Base-by-base conservation (phyloP, 73 alveolate genomes). In the Blepharisma japonicum region DNA sequence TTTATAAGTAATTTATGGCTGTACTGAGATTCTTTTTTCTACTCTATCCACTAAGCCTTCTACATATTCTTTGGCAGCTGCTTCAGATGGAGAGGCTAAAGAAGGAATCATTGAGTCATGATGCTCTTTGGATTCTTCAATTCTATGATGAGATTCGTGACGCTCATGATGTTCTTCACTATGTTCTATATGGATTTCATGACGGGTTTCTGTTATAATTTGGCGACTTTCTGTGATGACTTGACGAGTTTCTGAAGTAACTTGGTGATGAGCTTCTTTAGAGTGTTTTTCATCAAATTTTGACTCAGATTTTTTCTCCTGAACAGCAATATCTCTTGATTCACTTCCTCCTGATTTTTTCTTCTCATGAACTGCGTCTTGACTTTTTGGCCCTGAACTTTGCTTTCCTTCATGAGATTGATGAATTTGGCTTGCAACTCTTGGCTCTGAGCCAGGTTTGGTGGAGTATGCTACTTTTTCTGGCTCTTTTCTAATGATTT, bases 51-150 rank as follows among this genome's bases (percentile, higher is more conserved):
- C 18, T 61, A 61, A 61, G 23, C 47, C 23, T 8, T 39, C 74
- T 9, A 61, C 74, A 25, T 61, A 61, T 20, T 14, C 50, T 25
- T 61, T 39, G 14, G 74, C 74, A 14, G 74, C 74, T 20, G 14
- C 74, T 20, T 61, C 74, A 14, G 74, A 39, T n/a, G 14, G 14
- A 18, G 74, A 61, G 11, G 74, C 47, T 14, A 61, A 39, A 25
- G 47, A 14, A 11, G 23, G n/a, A 25, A 14, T 61, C 23, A n/a
- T 39, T 14, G 74, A 61, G 11, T 61, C 23, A 8, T 14, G 5
- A 61, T n/a, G 47, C 67, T 53, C 67, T 20, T 20, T 53, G n/a
- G 27, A 11, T 53, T 53, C 67, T 32, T 32, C 42, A 3, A 32
- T 3, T 14, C 67, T 53, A 53, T 53, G 67, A 53, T 53, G n/a